Conservation (phyloP, 2,329 filamentous ascomycete species). For the Fusarium newnesense region DNA sequence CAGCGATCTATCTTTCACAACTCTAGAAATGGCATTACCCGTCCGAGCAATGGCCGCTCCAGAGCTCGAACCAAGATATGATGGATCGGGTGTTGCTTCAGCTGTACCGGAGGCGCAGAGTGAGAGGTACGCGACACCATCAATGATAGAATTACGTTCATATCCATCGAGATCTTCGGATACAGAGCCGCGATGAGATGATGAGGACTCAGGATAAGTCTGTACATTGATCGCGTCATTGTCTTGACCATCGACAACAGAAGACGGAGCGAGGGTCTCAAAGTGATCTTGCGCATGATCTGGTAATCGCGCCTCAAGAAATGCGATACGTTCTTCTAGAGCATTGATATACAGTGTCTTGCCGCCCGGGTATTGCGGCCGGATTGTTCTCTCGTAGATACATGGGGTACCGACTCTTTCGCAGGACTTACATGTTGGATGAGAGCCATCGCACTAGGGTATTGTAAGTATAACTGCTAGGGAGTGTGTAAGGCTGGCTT, state of each 20-base stretch:
- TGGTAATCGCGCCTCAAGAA: not conserved
- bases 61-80: not conserved
- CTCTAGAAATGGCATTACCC: too few relatives aligned
- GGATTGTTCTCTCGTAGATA: not conserved
- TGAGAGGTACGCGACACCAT: not conserved
- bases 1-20: too few relatives aligned
- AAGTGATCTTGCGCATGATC: not conserved
- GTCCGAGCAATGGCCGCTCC: not conserved
- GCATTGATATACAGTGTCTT: not conserved
- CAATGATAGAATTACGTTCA: not conserved
- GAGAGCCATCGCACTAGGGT: not conserved
- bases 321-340: not conserved
- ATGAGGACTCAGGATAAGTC: not conserved
- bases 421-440: not conserved
- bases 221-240: accelerated
- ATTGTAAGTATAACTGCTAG: accelerated
- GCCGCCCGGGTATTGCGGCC: not conserved
- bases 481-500: not conserved
- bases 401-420: not conserved
- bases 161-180: accelerated
- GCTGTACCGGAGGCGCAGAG: accelerated
- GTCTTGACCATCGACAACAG: not conserved
- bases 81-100: not conserved
- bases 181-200: accelerated
- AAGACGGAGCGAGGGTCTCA: not conserved